A percentile compares a stretch with the other conserved stretches of the same genome.
phyloP scores from a whole-genome alignment of 257 asterid species.

The Hygrophila difformis region DNA sequence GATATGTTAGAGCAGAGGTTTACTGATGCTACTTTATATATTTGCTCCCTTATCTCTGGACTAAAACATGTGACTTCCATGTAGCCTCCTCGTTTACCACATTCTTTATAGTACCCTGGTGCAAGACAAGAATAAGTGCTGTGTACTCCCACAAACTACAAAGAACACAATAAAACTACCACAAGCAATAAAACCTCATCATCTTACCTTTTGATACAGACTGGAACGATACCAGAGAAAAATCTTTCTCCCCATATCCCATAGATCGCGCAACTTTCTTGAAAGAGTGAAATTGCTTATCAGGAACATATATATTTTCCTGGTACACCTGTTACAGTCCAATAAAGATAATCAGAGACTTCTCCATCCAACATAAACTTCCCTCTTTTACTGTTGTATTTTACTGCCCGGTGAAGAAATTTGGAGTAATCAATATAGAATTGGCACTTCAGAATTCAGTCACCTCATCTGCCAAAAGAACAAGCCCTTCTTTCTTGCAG shows the following conservation, averaged over 20 bases:
- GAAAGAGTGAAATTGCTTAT: slow-evolving; percentile 88
- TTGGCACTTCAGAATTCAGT: too few species aligned
- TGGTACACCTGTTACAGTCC: slow-evolving; percentile 7
- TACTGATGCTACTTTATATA: slow-evolving; percentile 89
- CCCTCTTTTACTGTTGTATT: neutral
- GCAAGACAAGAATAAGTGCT: neutral
- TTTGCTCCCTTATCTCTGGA: slow-evolving; percentile 80
- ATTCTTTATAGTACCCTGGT: slow-evolving; percentile 87
- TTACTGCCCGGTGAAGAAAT: too few species aligned
- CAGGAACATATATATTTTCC: slow-evolving; percentile 42
- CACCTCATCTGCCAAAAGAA: slow-evolving; percentile 98
- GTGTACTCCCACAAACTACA: too few species aligned
- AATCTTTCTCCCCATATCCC: slow-evolving; percentile 34
- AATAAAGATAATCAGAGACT: neutral
- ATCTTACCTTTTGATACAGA: slow-evolving; percentile 84
- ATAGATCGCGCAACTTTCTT: slow-evolving; percentile 27
- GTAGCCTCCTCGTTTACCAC: slow-evolving; percentile 97
- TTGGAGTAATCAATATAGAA: neutral
- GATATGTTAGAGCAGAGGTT: slow-evolving; percentile 93
- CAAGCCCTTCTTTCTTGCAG: slow-evolving; percentile 94
- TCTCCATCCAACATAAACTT: too few species aligned
- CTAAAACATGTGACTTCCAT: slow-evolving; percentile 95
- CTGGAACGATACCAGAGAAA: slow-evolving; percentile 81
- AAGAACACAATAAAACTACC: too few species aligned
- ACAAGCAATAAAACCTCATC: neutral